Percentiles rank a stretch among this genome's conserved stretches.
phyloP scores from a whole-genome alignment of 257 asterid species.

The Petunia secreta region DNA sequence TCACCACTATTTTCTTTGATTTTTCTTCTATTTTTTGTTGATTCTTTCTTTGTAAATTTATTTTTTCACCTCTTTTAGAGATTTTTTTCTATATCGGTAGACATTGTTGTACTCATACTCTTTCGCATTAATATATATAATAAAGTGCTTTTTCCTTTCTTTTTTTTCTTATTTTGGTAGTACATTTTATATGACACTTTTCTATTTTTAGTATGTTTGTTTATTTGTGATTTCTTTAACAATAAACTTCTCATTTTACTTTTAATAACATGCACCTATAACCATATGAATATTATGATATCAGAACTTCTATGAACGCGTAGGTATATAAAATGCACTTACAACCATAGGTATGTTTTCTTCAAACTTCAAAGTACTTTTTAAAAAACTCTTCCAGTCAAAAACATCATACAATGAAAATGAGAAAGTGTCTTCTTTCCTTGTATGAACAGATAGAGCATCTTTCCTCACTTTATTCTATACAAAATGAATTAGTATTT shows the following conservation, averaged over 20 bases:
- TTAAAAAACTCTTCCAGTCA: too few species aligned
- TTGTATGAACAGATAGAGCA: background rate
- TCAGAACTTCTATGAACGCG: too few species aligned
- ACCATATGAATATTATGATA: too few species aligned
- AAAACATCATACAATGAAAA: too few species aligned
- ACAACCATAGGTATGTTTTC: too few species aligned
- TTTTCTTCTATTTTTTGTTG: conserved; percentile 29
- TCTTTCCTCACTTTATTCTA: background rate
- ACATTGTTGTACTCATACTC: background rate
- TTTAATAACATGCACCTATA: too few species aligned
- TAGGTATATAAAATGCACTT: too few species aligned
- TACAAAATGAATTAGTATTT: too few species aligned
- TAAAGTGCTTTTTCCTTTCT: background rate
- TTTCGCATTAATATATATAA: conserved; percentile 1
- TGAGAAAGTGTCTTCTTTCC: background rate
- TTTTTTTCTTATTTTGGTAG: background rate
- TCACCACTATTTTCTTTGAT: conserved; percentile 16
- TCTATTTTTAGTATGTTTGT: too few species aligned
- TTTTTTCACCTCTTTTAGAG: background rate
- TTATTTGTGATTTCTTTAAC: too few species aligned
- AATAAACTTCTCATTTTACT: too few species aligned
- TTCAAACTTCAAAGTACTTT: too few species aligned
- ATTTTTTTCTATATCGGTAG: background rate
- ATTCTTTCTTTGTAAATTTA: background rate
- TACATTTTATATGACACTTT: background rate